Base-by-base conservation (phyloP, 1,139 yeast species). In the Protomyces arabidopsidicola region DNA sequence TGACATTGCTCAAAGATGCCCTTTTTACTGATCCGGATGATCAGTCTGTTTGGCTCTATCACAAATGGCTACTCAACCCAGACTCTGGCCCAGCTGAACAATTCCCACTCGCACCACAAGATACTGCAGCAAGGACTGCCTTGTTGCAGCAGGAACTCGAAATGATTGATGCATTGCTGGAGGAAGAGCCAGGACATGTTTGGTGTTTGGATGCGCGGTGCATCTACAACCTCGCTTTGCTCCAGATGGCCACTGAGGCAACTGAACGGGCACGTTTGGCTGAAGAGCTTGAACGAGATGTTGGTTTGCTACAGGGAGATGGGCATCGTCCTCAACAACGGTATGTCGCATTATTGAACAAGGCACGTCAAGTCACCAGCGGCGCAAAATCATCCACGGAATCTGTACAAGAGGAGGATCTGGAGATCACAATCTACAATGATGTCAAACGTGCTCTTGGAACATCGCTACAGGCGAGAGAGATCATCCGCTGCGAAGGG, bases 11-110 rank as follows among this genome's bases (percentile, higher is more conserved):
- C 56, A 86, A 86, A 65, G 87, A 90, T 35, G 98, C 98, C 0
- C 83, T 90, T 76, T 90, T 85, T 72, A 90, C 96, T 69, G 98
- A 93, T 73, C 91, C 96, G 0, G 95, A 89, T 56, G 98, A 93
- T 72, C 93, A 95, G 58, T 88, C 97, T 0, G 86, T 90, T 0
- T 93, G 98, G 98, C 80, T 87, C 3, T 93, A 91, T 73, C 80
- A 89, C 65, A 82, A 85, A 61, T 93, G 98, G 98, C 77, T 93
- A 22, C 74, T 90, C 12, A 81, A 85, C 4, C 82, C 82, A 45
- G 78, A 80, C 1, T 76, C 83, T 22, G 80, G 84, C 63, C 77
- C 79, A 1, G 67, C 69, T 1, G 70, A 10, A 69, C 70, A 8
- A 65, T 76, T 42, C 64, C 71, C 1, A 51, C 65, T 14, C 64